Percentiles rank a stretch among this genome's conserved stretches.
Evolutionary conservation across 805 yeast species (phyloP).

Genomic region (Saccharomyces eubayanus): DNA sequence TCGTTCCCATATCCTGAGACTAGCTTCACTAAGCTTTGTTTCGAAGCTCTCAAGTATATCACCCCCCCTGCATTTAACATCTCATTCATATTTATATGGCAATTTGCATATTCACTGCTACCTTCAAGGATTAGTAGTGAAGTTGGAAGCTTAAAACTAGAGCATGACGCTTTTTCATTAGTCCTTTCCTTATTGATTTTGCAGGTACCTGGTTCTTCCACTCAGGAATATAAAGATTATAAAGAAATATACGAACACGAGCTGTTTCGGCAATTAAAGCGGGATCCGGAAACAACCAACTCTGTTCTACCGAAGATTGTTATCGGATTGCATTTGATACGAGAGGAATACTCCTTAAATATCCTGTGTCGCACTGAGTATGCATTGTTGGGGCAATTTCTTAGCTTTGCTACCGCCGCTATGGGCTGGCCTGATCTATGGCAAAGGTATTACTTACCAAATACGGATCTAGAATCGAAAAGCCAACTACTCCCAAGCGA

Average conservation of each 20-base stretch:
- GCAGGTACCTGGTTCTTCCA: neutral
- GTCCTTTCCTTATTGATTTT: constrained; percentile 8
- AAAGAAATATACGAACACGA: constrained; percentile 3
- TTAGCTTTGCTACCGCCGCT: constrained; percentile 57
- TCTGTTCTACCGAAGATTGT: constrained; percentile 46
- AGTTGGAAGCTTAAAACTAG: neutral
- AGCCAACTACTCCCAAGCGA: neutral
- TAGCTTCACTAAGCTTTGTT: constrained; percentile 10
- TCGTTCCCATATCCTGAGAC: constrained; percentile 9
- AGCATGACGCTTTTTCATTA: constrained; percentile 5
- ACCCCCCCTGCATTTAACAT: constrained; percentile 10
- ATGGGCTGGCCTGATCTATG: constrained; percentile 69
- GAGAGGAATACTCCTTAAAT: constrained; percentile 68
- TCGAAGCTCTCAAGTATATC: constrained; percentile 16
- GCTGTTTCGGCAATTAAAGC: constrained; percentile 13
- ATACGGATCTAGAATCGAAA: neutral
- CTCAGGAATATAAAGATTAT: neutral
- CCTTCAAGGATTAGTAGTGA: neutral
- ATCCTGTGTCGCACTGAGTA: constrained; percentile 34
- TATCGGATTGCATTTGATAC: constrained; percentile 60
- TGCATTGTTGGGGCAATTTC: constrained; percentile 40
- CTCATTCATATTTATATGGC: constrained; percentile 21
- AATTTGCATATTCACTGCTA: constrained; percentile 2
- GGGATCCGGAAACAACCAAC: constrained; percentile 11
- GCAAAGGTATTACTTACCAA: constrained; percentile 43